phyloP scores from a whole-genome alignment of 768 basidiomycete genomes.

The Kwoniella sp. region DNA sequence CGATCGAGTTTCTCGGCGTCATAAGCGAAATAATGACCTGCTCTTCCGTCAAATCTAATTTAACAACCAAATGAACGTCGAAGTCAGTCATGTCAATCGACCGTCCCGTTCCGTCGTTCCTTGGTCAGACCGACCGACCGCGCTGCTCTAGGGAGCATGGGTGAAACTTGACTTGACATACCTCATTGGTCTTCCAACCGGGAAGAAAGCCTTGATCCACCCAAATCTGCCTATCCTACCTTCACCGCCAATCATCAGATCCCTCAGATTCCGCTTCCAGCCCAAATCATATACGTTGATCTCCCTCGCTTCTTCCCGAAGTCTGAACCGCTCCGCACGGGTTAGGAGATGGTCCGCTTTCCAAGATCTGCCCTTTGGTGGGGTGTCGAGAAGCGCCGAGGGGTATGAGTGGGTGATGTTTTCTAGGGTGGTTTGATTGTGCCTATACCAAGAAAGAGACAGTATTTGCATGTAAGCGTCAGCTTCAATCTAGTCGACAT shows the following conservation, averaged over 20 bases:
- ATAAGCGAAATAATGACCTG: constrained; percentile 27
- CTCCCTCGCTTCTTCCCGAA: constrained; percentile 37
- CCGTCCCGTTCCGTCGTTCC: no score
- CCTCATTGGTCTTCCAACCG: constrained; percentile 10
- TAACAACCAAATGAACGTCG: background rate
- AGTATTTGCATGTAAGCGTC: background rate
- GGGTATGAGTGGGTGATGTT: constrained; percentile 47
- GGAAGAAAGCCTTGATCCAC: constrained; percentile 23
- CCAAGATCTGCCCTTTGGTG: constrained; percentile 27
- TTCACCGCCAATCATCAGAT: constrained; percentile 31
- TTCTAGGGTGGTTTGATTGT: constrained; percentile 48
- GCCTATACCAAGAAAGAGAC: constrained; percentile 18
- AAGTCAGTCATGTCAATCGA: no score
- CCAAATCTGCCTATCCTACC: background rate
- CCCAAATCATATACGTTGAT: constrained; percentile 53
- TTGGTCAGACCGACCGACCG: no score
- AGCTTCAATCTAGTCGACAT: no score
- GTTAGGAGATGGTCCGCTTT: constrained; percentile 47
- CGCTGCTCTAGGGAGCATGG: no score
- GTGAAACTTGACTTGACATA: no score
- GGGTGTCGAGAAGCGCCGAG: constrained; percentile 31
- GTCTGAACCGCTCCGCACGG: constrained; percentile 34
- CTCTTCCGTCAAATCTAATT: constrained; percentile 13
- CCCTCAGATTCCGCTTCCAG: constrained; percentile 41
- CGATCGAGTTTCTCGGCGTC: constrained; percentile 27